Evolutionary conservation across 352 stramenopile genomes (phyloP), one percentile per base, ranked within the genome.

Genomic region (Pseudoperonospora humuli): DNA sequence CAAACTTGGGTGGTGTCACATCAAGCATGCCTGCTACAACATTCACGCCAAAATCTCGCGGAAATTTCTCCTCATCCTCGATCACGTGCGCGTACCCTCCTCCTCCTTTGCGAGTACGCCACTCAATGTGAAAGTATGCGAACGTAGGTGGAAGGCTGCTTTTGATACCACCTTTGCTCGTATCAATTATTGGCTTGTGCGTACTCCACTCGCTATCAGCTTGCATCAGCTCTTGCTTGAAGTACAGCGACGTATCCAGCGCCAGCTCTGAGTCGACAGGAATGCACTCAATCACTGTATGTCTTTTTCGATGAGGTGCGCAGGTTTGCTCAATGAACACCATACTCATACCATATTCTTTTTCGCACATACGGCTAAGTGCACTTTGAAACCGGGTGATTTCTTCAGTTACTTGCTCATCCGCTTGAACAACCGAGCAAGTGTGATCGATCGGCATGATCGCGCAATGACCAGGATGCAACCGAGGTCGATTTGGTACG

Each of bases 41-140:
- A 40, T 83, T 82, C 14, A 84, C 60, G 25, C 80, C 77, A 67
- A 93, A 90, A 29, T 89, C 74, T 9, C 56, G 57, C 2, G 77
- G 77, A 28, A 93, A 93, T 45, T 80, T 69, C 20, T 57, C 44
- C 35, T 84, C 74, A 42, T 93, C 76, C 48, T 90, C 75, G 18
- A 93, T 90, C 31, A 93, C 76, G 27, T 93, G 80, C 0, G 67
- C 77, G 25, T 88, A 93, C 14, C 80, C 70, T 17, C 75, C 71
- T 45, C 41, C 40, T 29, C 44, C 39, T 46, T 50, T 14, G n/a
- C 55, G 56, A 17, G 42, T 66, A 1, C 47, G 40, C 81, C 81
- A 93, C 51, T 86, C 75, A 29, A 93, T 86, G 50, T 93, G 75
- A 46, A 90, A 93, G 36, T 91, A 93, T 19, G 78, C 56, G 46